Base-by-base conservation (phyloP, 768 basidiomycete species). In the Lentinula detonsa region DNA sequence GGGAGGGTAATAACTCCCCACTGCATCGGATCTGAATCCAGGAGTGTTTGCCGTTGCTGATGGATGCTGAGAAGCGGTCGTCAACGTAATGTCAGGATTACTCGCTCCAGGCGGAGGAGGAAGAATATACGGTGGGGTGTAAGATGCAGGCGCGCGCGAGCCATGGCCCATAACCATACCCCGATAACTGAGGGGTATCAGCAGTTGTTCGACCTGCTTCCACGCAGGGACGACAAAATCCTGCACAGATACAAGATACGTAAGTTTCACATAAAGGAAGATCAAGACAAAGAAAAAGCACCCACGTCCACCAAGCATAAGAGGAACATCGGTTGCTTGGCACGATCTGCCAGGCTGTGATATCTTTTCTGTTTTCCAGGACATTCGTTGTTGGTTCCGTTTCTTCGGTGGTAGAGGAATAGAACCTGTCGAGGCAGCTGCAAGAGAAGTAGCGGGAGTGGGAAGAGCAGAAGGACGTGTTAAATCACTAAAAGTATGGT, bases 231-330 rank as follows among this genome's bases (percentile, higher is more conserved):
- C 87, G 82, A 72, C 88, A 91, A 67, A 79, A 90, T 61, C 85
- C 88, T 90, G 46, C 1, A n/a, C 9, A 54, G 3, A 37, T 21
- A 40, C 4, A 54, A 9, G 35, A 35, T 57, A 62, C 35, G 39
- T 49, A 8, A 18, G 43, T 63, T 37, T 52, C n/a, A 16, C 21
- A 28, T 3, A 28, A 3, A 31, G 39, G 42, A 13, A 45, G 4
- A 42, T 18, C 49, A 15, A 28, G 10, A 5, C 8, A 18, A 39
- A 40, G 34, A 18, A 50, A 7, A 54, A 58, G 5, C 28, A 79
- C 88, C 79, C 65, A 90, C 90, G 80, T 45, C 89, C 90, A 61
- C 88, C 88, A 69, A 86, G 77, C 57, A 90, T 82, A n/a, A 91
- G 76, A 6, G 90, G 90, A 13, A 91, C 89, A 66, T 88, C 86